Base-by-base conservation (phyloP, 2,329 filamentous ascomycete genomes). In the Fusarium camptoceras region DNA sequence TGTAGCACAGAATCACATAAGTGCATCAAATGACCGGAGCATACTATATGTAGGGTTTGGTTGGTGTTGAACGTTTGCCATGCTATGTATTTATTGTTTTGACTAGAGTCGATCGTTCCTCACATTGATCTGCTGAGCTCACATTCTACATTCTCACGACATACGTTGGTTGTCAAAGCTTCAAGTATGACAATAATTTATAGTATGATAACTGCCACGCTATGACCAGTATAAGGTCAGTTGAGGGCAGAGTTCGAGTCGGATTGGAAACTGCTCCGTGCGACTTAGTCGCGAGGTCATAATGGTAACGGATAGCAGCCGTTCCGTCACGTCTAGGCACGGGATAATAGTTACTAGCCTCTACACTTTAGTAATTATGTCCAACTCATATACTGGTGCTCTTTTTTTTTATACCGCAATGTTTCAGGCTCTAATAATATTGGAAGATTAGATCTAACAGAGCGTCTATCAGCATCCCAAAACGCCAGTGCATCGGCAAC, bases 401-500 rank as follows among this genome's bases (percentile, higher is more conserved):
- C 8, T 49, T 31, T 34, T 41, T 25, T 20, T 53, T 55, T 24
- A 18, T 30, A n/a, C 24, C 37, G 24, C 16, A 39, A 39, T 57
- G 34, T 6, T 51, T 54, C 28, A 37, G 43, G 27, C 41, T 25
- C 22, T 18, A 37, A 25, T 50, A 18, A 24, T 15, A n/a, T 50
- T 50, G 39, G 42, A 46, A 25, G 9, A 41, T 20, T 22, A 54
- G 41, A 18, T 37, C 30, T 25, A 25, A 22, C 20, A 31, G 50
- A 43, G 28, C 18, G 46, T 71, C 43, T 70, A 37, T 55, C 42
- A 41, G n/a, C 31, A 46, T 44, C 30, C 37, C 37, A 44, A 27
- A 28, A 34, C 46, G 64, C 59, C 31, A 47, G 9, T 48, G 22
- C 39, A 55, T 46, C 41, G 27, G 25, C 44, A 42, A 53, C 31